phyloP scores from a whole-genome alignment of 2,329 filamentous ascomycete species.

The Penicillium sp. region DNA sequence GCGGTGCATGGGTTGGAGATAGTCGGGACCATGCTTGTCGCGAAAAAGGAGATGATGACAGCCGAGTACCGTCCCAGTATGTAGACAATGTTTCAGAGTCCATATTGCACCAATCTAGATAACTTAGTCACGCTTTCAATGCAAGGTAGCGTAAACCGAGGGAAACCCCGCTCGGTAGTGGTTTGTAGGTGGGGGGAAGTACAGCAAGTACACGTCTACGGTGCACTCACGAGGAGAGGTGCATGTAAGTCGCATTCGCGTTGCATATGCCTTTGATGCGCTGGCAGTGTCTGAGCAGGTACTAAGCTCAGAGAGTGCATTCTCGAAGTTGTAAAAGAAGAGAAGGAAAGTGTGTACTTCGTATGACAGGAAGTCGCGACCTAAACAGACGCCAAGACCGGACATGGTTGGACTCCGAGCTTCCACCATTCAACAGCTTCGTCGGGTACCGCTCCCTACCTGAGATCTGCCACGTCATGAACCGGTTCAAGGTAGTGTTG shows the following conservation, averaged over 20 bases:
- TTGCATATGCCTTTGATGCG: conserved; percentile 14
- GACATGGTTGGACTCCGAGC: conserved; percentile 14
- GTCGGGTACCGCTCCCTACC: conserved; percentile 1
- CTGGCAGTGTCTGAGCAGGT: conserved; percentile 17
- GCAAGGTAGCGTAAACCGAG: conserved; percentile 19
- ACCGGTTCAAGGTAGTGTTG: conserved; percentile 34
- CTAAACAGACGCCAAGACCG: conserved; percentile 20
- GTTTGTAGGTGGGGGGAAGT: conserved; percentile 4
- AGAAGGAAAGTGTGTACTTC: not conserved
- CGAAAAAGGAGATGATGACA: conserved; percentile 31
- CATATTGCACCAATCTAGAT: conserved; percentile 28
- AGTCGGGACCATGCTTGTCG: conserved; percentile 34
- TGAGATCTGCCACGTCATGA: conserved; percentile 24
- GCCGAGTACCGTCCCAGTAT: conserved; percentile 28
- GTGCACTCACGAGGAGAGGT: conserved; percentile 18
- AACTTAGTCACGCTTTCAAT: conserved; percentile 5
- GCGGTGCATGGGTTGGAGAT: conserved; percentile 26
- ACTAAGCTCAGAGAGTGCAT: conserved; percentile 1
- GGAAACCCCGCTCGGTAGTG: conserved; percentile 19
- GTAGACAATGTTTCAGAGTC: conserved; percentile 32
- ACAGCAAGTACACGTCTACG: conserved; percentile 12
- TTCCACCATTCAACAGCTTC: conserved; percentile 7
- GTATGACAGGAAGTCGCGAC: not conserved
- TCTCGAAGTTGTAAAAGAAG: not conserved
- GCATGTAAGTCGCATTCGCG: conserved; percentile 22